Evolutionary conservation across 2,329 filamentous ascomycete species (phyloP), one percentile per base, ranked within the genome.

Genomic region (Trichophyton mentagrophytes): DNA sequence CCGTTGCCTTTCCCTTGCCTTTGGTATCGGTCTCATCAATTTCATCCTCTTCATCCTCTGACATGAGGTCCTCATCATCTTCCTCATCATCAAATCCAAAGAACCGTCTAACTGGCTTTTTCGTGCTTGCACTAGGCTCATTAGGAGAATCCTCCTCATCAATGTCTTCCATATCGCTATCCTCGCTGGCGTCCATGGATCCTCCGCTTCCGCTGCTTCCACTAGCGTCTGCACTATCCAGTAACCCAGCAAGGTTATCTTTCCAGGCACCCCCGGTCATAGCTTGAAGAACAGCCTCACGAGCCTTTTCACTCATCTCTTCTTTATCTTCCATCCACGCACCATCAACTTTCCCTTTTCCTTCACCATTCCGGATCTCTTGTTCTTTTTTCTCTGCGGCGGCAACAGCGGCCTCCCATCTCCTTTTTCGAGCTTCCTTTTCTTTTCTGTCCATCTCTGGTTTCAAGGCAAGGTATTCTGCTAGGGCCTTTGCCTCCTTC

Each of bases 321-420:
- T 96, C 91, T 73, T 95, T 96, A 65, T 90, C 87, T 71, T 99
- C 93, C 46, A 97, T 85, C 90, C 92, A 99, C 70, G 92, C 88
- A 0, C 89, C 90, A 69, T 96, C 90, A 46, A 96, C 66, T 64
- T 81, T 77, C 17, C 77, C 78, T 74, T 72, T 86, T 81, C 60
- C 85, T 83, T 66, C 84, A 81, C 65, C 82, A 63, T 85, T 85
- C 72, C 83, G 86, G 58, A 96, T 83, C 69, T 96, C 91, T 40
- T 90, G 86, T 68, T 95, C 87, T 66, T 85, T 87, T 64, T 85
- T 82, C 72, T 97, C 92, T 0, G 93, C 86, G 62, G 86, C 80
- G 57, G 92, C 88, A 11, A 97, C 87, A 60, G 97, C 87, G 69
- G 91, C 83, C 72, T 96, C 86, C 90, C 90, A 96, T 56, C 91